These are phyloP conservation scores for Pythium phragmiticola DNA, from an alignment of 352 stramenopile species.

Conservation along the genomic window DNA sequence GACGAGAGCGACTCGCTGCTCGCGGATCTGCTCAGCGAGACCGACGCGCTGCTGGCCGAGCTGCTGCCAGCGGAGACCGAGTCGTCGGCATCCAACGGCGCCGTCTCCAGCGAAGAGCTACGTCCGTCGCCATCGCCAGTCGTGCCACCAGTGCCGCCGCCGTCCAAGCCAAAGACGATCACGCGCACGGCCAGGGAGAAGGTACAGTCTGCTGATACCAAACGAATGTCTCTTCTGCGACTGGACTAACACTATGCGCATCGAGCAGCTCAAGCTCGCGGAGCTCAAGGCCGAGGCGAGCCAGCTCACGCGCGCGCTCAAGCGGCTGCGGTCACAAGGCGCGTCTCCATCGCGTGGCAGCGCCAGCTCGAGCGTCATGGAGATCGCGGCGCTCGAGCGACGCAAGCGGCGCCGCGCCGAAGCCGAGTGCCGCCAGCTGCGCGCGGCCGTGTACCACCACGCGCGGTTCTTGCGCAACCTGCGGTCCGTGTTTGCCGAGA, in stretches of 20 bases:
- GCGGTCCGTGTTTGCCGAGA: slow-evolving; percentile 3
- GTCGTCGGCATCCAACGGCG: no score
- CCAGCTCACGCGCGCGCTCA: slow-evolving; percentile 12
- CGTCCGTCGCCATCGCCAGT: no score
- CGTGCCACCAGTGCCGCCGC: background rate
- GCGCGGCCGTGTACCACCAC: slow-evolving; percentile 11
- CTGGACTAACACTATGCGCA: no score
- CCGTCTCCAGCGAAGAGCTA: no score
- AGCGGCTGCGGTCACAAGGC: slow-evolving; percentile 1
- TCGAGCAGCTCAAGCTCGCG: slow-evolving; percentile 1
- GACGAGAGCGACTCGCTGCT: slow-evolving; percentile 15
- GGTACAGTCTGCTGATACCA: background rate
- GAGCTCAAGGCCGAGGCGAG: slow-evolving; percentile 2
- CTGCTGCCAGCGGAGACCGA: slow-evolving; percentile 4
- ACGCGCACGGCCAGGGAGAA: slow-evolving; percentile 12
- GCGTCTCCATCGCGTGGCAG: background rate
- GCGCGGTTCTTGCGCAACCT: slow-evolving; percentile 9
- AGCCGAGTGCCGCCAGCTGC: slow-evolving; percentile 20
- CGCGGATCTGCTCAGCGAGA: slow-evolving; percentile 8
- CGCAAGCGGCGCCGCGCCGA: slow-evolving; percentile 16
- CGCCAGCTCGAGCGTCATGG: background rate
- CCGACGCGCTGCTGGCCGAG: slow-evolving; percentile 13
- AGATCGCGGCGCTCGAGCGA: slow-evolving; percentile 8
- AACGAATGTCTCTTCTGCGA: no score
- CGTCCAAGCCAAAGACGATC: background rate